Evolutionary conservation across 2,329 filamentous ascomycete genomes (phyloP), one percentile per base, ranked within the genome.

Genomic region (Coniella vitis): DNA sequence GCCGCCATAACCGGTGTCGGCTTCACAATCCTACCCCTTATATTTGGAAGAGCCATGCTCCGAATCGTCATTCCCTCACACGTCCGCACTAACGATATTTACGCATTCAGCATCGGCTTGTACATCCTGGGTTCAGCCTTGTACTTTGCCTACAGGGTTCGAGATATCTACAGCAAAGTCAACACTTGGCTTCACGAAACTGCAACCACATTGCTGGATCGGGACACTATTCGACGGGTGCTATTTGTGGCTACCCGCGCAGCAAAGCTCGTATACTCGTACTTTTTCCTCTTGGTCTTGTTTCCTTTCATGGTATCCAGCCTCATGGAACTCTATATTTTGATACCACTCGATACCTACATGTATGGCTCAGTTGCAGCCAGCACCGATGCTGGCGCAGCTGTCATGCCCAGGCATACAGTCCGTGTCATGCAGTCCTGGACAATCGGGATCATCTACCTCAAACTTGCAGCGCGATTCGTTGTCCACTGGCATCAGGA

Each of bases 381-480:
- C 22, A 56, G 49, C 13, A 48, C 49, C 5, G 51, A 54, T 55
- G 60, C 46, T 34, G 51, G 48, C 20, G 57, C 58, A 49, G 58
- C 39, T 55, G 63, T 63, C 13, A 62, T 64, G 3, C 39, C 73
- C 69, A 45, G 65, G 14, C 88, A 94, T 61, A 87, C 84, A 7
- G 80, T 97, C 37, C 86, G 94, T 54, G 76, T 97, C 53, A 84
- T 97, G 37, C 91, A 97, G 63, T 84, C 90, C 50, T 98, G 91
- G 90, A 95, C 90, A 0, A 73, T 98, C 1, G 93, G 93, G 4
- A 78, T 98, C 19, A 75, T 98, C 3, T 96, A 95, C 64, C 76
- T 94, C 25, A 90, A 95, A 55, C 81, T 97, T 58, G 79, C 79
- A 1, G 77, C 81, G 14, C 83, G 86, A 35, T 69, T 89, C 58